Base-by-base conservation (phyloP, 768 basidiomycete species). In the Obba rivulosa region DNA sequence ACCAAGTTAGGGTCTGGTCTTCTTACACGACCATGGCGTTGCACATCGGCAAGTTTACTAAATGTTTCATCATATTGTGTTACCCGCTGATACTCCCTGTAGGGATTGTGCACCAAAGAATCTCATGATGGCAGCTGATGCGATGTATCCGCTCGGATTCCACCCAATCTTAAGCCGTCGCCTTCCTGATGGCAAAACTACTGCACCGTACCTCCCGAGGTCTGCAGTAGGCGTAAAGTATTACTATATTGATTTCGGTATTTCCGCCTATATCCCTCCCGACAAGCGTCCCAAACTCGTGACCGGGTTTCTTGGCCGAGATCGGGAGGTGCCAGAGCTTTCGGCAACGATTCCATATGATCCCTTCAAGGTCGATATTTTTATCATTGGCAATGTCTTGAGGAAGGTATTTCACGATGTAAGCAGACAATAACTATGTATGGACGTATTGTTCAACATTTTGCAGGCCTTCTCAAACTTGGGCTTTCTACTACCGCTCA, bases 291-390 rank as follows among this genome's bases (percentile, higher is more conserved):
- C 34, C 9, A 50, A 35, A 18, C 36, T 57, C 0, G 60, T 51
- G 1, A 38, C 41, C 2, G 63, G 61, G 2, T n/a, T 16, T 0
- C 16, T 41, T 7, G 61, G 58, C 1, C 36, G 54, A 3, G 53
- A 56, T 17, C 31, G 47, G 34, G 52, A 50, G 5, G 46, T 52
- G 5, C 58, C 63, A 0, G 60, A 62, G 38, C 46, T 58, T 9
- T 57, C 49, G 8, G 18, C 36, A 10, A 22, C 17, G 2, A 42
- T 40, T 0, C 57, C 55, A 2, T 62, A 65, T 35, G 59, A 63
- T 34, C 58, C 63, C 0, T 62, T 61, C 46, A 55, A 52, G 31
- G 47, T 58, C 2, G 62, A 64, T 41, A 45, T 62, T 4, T 60
- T 52, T 39, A 45, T 58, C 20, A 18, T 59, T 4, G 61, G 61